These are phyloP conservation scores for Daldinia eschscholtzii DNA, from an alignment of 2,329 filamentous ascomycete genomes.

Conservation along the genomic window DNA sequence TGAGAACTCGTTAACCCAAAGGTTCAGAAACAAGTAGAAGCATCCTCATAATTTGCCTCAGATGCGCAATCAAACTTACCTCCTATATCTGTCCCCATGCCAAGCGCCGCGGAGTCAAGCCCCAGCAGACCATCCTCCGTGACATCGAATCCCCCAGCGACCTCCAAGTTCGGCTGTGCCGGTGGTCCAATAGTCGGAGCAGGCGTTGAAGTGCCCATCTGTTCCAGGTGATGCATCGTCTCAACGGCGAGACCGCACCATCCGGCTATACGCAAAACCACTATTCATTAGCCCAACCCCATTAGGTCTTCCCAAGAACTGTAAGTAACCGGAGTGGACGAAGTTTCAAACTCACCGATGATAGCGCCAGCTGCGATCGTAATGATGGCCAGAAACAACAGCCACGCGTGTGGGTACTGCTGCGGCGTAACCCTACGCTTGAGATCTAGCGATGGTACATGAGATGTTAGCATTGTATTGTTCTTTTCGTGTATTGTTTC, in stretches of 20 bases:
- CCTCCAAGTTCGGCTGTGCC: slow-evolving; percentile 8
- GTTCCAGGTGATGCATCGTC: slow-evolving; percentile 24
- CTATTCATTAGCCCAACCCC: slow-evolving; percentile 11
- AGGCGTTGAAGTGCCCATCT: not conserved
- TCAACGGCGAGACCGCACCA: slow-evolving; percentile 43
- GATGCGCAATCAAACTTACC: slow-evolving; percentile 15
- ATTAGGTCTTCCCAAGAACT: not conserved
- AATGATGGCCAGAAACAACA: slow-evolving; percentile 39
- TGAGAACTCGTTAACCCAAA: not conserved
- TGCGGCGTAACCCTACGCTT: slow-evolving; percentile 32
- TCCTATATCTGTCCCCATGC: not conserved
- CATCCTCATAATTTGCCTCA: not conserved
- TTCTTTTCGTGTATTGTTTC: not conserved
- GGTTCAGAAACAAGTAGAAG: not conserved
- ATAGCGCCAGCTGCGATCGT: slow-evolving; percentile 24
- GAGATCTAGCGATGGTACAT: slow-evolving; percentile 27
- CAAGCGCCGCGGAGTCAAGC: not conserved
- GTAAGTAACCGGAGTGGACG: not conserved
- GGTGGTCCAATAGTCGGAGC: not conserved
- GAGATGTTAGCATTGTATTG: not conserved
- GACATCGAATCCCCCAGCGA: not conserved
- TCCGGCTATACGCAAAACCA: slow-evolving; percentile 30
- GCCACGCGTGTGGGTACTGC: slow-evolving; percentile 36
- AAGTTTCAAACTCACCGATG: slow-evolving; percentile 33
- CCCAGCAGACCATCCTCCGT: not conserved